Base-by-base conservation (phyloP, 78 protist species). In the Dictyostelium citrinum region DNA sequence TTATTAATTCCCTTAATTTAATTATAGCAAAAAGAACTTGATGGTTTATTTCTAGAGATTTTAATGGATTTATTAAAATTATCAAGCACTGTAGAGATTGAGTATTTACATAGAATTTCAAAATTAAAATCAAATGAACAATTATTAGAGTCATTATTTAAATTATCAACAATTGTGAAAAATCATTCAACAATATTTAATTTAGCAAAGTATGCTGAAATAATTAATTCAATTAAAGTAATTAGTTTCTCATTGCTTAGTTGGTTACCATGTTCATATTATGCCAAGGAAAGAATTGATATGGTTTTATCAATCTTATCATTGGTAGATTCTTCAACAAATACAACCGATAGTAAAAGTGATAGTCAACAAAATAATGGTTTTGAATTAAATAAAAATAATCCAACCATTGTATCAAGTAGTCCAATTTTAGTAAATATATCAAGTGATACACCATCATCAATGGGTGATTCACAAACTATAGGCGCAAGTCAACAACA, bases 231-330 rank as follows among this genome's bases (percentile, higher is more conserved):
- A 14, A 76, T 86, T 49, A 86, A 33, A 24, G n/a, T 37, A 7
- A 14, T 51, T 20, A 58, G 46, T 6, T 33, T 86, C n/a, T 17
- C 75, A 4, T 7, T 76, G 5, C 7, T 86, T 24, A 49, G 75
- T 24, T 86, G 92, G 92, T 37, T 77, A 16, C 92, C 92, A 60
- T 3, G 51, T 17, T 6, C 16, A 1, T 76, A 39, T 58, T 76
- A 61, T 61, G 16, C 17, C 12, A 60, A 61, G 5, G 84, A 86
- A 43, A 43, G 92, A 24, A 22, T 46, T 2, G 49, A 60, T 20
- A 16, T 37, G 8, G 22, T 58, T 22, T 35, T 81, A 35, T 58
- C 85, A 17, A 60, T 0, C 60, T 22, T 81, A 58, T 29, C 55
- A 74, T 33, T 37, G 10, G 33, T 20, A 17, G 2, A 49, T 3